phyloP scores from a whole-genome alignment of 1,284 basidiomycete species.

The Leccinum fallax region DNA sequence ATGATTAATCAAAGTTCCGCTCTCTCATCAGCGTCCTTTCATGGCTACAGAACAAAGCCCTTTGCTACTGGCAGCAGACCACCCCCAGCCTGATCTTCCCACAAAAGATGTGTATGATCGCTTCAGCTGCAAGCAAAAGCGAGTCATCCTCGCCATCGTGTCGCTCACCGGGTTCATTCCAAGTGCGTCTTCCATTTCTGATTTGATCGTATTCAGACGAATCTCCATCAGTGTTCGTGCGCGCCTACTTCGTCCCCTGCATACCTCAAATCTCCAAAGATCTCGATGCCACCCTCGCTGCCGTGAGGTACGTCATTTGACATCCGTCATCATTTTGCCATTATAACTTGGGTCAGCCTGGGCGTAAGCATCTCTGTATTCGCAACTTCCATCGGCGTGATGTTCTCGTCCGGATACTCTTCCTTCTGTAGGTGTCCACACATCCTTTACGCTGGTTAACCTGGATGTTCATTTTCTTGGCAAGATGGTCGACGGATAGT shows the following conservation, averaged over 20 bases:
- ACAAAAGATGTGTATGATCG: slow-evolving; percentile 42
- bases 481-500: slow-evolving; percentile 47
- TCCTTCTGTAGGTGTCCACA: slow-evolving; percentile 30
- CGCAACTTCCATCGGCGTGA: slow-evolving; percentile 23
- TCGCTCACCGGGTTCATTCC: slow-evolving; percentile 36
- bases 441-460: background rate
- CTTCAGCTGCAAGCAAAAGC: slow-evolving; percentile 42
- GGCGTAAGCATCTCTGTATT: slow-evolving; percentile 31
- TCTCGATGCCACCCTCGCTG: slow-evolving; percentile 38
- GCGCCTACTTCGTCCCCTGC: slow-evolving; percentile 48
- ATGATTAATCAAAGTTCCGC: background rate
- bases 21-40: background rate
- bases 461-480: slow-evolving; percentile 65
- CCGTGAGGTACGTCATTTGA: slow-evolving; percentile 41
- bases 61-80: background rate
- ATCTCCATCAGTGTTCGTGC: slow-evolving; percentile 43
- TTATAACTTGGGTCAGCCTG: slow-evolving; percentile 20
- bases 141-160: slow-evolving; percentile 43
- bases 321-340: background rate
- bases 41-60: background rate
- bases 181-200: slow-evolving; percentile 13
- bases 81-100: background rate
- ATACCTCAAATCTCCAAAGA: slow-evolving; percentile 48
- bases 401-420: slow-evolving; percentile 32
- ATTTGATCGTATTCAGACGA: background rate